A percentile compares a stretch with the other conserved stretches of the same genome.
Conservation (phyloP, 202 grass and related monocot species). For the Dendrocalamus latiflorus region DNA sequence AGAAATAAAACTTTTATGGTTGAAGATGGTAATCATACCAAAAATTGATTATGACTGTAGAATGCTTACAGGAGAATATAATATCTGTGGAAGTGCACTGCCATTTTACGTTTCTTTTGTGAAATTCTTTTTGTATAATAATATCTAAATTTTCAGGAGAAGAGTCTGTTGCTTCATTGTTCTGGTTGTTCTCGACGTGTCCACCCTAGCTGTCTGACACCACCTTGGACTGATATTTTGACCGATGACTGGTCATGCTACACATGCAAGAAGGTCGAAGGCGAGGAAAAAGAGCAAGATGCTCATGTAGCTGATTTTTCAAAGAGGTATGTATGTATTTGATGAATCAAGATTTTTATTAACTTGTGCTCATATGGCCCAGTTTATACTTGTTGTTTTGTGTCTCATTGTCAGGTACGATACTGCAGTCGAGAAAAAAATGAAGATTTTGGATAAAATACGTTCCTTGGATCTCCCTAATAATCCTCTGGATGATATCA, state of each 20-base stretch:
- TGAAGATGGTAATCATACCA: not conserved
- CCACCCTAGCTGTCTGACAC: slow-evolving; percentile 82
- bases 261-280: slow-evolving; percentile 75
- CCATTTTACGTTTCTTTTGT: not conserved
- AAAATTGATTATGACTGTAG: not conserved
- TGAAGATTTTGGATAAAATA: slow-evolving; percentile 83
- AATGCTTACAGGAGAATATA: slow-evolving; percentile 24
- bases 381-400: slow-evolving; percentile 15
- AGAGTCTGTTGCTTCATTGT: slow-evolving; percentile 82
- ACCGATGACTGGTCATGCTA: slow-evolving; percentile 95
- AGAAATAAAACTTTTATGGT: not conserved
- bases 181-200: slow-evolving; percentile 86
- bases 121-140: slow-evolving; percentile 1
- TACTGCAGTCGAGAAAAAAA: slow-evolving; percentile 57
- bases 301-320: slow-evolving; percentile 70
- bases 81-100: not conserved
- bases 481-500: slow-evolving; percentile 96
- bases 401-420: slow-evolving; percentile 62
- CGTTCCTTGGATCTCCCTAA: slow-evolving; percentile 94
- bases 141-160: slow-evolving; percentile 58
- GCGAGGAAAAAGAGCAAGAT: slow-evolving; percentile 68
- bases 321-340: slow-evolving; percentile 59
- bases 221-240: slow-evolving; percentile 82
- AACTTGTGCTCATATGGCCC: slow-evolving; percentile 14
- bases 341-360: slow-evolving; percentile 17